A percentile compares a stretch with the other conserved stretches of the same genome.
Conservation (phyloP, 345 rosid genomes). For the Bretschneidera sinensis region DNA sequence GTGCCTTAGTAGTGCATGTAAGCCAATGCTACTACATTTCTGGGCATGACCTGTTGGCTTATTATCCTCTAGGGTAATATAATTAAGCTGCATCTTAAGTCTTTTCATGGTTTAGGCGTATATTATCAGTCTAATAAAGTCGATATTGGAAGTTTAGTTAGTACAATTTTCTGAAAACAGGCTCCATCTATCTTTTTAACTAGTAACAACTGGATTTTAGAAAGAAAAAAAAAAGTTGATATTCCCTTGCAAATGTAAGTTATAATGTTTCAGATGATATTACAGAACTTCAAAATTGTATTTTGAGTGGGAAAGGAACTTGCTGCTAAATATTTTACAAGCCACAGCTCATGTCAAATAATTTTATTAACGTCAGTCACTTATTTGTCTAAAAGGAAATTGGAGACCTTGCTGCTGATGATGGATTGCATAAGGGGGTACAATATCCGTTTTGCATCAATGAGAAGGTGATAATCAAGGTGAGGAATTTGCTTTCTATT, state of each 20-base stretch:
- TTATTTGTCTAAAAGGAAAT: slow-evolving; percentile 49
- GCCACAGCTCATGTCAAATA: not conserved
- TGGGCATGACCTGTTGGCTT: too few relatives aligned
- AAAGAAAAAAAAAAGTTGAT: not conserved
- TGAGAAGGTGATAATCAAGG: slow-evolving; percentile 95
- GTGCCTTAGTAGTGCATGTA: too few relatives aligned
- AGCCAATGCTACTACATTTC: too few relatives aligned
- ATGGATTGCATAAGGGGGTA: slow-evolving; percentile 63
- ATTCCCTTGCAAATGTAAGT: not conserved
- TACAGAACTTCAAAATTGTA: not conserved
- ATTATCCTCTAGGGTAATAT: too few relatives aligned
- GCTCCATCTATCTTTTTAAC: not conserved
- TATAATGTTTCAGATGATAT: not conserved
- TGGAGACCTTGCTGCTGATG: slow-evolving; percentile 61
- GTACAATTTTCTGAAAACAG: not conserved
- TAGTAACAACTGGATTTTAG: too few relatives aligned
- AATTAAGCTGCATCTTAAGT: too few relatives aligned
- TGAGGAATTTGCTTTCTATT: slow-evolving; percentile 17
- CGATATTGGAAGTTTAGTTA: not conserved
- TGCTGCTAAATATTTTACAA: too few relatives aligned
- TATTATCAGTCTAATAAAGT: too few relatives aligned
- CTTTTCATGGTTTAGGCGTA: too few relatives aligned
- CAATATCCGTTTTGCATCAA: slow-evolving; percentile 90
- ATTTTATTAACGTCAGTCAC: not conserved
- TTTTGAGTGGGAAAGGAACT: not conserved